Conservation (phyloP, 805 yeast species). For the Nematodospora valgi region DNA sequence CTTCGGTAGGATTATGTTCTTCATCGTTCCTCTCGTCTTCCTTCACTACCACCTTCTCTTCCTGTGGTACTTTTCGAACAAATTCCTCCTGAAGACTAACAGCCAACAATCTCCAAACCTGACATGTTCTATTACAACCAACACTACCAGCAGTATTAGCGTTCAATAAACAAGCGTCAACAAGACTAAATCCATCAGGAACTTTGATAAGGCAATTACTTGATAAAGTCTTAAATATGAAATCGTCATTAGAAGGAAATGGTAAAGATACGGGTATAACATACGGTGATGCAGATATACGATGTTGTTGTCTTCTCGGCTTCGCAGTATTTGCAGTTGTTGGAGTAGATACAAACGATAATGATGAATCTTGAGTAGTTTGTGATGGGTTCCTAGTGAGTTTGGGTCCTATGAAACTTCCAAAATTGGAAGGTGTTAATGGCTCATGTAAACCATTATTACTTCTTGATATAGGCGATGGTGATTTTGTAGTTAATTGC, state of each 20-base stretch:
- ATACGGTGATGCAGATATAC: conserved; percentile 22
- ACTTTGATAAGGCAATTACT: conserved; percentile 45
- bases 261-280: conserved; percentile 43
- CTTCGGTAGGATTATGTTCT: conserved; percentile 9
- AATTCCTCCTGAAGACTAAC: conserved; percentile 28
- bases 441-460: not conserved
- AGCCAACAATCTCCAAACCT: conserved; percentile 59
- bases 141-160: conserved; percentile 54
- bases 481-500: conserved; percentile 13
- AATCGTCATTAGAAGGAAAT: conserved; percentile 39
- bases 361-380: conserved; percentile 31
- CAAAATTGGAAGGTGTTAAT: not conserved
- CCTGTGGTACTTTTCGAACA: conserved; percentile 4
- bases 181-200: conserved; percentile 47
- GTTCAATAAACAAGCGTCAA: conserved; percentile 56
- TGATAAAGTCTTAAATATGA: conserved; percentile 46
- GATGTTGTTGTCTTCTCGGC: conserved; percentile 5
- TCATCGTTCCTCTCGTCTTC: conserved; percentile 16
- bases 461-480: conserved; percentile 18
- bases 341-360: conserved; percentile 15
- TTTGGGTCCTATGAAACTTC: conserved; percentile 16
- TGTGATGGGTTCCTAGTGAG: conserved; percentile 32
- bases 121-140: conserved; percentile 51
- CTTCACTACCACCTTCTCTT: not conserved
- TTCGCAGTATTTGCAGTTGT: conserved; percentile 4